Evolutionary conservation across 2,329 filamentous ascomycete genomes (phyloP), one percentile per base, ranked within the genome.

Genomic region (Sphaerulina musiva): DNA sequence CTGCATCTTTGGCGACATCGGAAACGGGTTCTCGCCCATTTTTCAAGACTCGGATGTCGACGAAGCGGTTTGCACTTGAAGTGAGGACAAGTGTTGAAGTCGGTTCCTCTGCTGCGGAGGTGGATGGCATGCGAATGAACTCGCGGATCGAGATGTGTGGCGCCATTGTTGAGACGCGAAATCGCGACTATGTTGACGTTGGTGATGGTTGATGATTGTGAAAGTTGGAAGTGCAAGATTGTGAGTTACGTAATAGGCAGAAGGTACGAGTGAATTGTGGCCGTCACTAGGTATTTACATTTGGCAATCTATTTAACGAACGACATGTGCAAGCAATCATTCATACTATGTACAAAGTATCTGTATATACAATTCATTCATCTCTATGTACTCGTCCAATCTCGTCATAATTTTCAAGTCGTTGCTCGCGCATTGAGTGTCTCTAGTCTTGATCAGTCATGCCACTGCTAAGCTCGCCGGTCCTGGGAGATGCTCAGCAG

Each of bases 81-180:
- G 84, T 86, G 44, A 87, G 71, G 10, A 87, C 84, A 3, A 85
- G 65, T 0, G 84, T 86, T 1, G 76, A 78, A 0, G 84, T 87
- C 12, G 80, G 80, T 66, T 87, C 84, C 73, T 74, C 10, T 2
- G 34, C 34, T 4, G 4, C 6, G 10, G 34, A 38, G 34, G 34
- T 38, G 1, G 78, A 77, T 2, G 79, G 70, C 79, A 81, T 84
- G 56, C 77, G 77, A 60, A 86, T 84, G 58, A 76, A 80, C 46
- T 78, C 72, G 44, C 83, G 78, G 48, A 77, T 66, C 0, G 82
- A 85, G 41, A 86, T 80, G 61, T 63, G 69, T 36, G 65, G 58
- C 14, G 62, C n/a, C 62, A 64, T 66, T 49, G 2, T 66, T 49
- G 2, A 42, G 14, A 29, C 26, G 20, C 20, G 20, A 3, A 38